A percentile compares a stretch with the other conserved stretches of the same genome.
Evolutionary conservation across 2,329 filamentous ascomycete genomes (phyloP).

Genomic region (Pseudogymnoascus sp.): DNA sequence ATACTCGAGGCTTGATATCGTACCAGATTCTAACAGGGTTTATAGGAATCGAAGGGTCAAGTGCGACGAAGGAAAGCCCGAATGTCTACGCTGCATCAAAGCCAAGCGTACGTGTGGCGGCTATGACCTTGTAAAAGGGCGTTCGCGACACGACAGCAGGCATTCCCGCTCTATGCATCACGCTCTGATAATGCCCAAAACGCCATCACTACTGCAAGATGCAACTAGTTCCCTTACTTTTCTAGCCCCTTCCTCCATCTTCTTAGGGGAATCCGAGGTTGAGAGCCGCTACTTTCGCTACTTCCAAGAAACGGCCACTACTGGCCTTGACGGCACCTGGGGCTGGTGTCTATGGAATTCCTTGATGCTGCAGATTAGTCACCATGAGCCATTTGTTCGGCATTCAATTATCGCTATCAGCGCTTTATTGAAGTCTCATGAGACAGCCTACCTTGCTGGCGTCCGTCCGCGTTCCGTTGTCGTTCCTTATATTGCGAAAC

Average conservation of each 20-base stretch:
- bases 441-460: conserved; percentile 5
- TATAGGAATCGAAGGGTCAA: conserved; percentile 42
- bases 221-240: conserved; percentile 24
- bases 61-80: conserved; percentile 56
- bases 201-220: conserved; percentile 21
- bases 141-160: neutral
- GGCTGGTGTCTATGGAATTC: conserved; percentile 32
- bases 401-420: conserved; percentile 23
- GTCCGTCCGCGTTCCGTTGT: conserved; percentile 17
- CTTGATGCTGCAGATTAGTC: conserved; percentile 18
- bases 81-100: conserved; percentile 53
- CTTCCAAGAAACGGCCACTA: conserved; percentile 52
- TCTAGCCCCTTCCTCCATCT: conserved; percentile 26
- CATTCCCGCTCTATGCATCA: conserved; percentile 10
- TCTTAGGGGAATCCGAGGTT: conserved; percentile 41
- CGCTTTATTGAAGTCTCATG: conserved; percentile 16
- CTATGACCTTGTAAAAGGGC: conserved; percentile 36
- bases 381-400: conserved; percentile 19
- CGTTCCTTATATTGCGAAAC: conserved; percentile 19
- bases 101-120: conserved; percentile 54
- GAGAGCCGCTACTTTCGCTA: conserved; percentile 55
- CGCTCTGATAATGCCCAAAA: conserved; percentile 13
- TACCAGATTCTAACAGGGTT: neutral
- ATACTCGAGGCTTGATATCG: neutral
- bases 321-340: conserved; percentile 58